Conservation (phyloP, 2,329 filamentous ascomycete species). For the Aspergillus neotritici region DNA sequence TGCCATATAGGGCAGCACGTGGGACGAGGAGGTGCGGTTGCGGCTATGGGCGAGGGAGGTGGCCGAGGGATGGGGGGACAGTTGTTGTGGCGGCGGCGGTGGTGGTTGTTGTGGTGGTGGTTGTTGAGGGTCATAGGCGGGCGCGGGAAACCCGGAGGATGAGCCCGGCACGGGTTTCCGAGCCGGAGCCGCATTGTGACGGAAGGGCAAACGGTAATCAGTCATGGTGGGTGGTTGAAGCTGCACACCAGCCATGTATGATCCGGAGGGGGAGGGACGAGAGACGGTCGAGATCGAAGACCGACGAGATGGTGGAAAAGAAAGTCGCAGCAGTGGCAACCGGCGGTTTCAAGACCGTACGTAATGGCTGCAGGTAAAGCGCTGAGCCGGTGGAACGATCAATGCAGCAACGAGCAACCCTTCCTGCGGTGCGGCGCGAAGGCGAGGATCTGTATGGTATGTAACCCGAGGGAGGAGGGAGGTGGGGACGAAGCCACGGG, state of each 20-base stretch:
- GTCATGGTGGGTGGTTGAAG: conserved; percentile 28
- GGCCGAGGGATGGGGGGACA: conserved; percentile 23
- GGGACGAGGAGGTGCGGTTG: conserved; percentile 37
- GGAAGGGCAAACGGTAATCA: conserved; percentile 34
- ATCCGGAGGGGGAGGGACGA: background rate
- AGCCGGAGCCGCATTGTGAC: conserved; percentile 25
- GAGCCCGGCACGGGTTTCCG: conserved; percentile 26
- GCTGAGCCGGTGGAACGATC: too few relatives aligned
- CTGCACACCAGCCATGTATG: conserved; percentile 26
- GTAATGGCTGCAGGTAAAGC: too few relatives aligned
- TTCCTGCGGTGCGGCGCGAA: too few relatives aligned
- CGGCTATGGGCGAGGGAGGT: conserved; percentile 30
- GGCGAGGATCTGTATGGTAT: too few relatives aligned
- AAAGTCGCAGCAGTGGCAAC: background rate
- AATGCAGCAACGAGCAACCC: too few relatives aligned
- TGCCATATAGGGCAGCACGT: conserved; percentile 24
- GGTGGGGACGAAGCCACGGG: too few relatives aligned
- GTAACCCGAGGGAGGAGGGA: too few relatives aligned
- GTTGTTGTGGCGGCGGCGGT: conserved; percentile 12
- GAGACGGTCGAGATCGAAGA: too few relatives aligned
- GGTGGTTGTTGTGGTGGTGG: conserved; percentile 11
- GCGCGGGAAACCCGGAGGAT: conserved; percentile 22
- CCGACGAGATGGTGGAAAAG: background rate
- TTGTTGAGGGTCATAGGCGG: conserved; percentile 22
- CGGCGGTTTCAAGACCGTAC: too few relatives aligned